Conservation (phyloP, 1,139 yeast species). For the Zygosaccharomyces sapae region DNA sequence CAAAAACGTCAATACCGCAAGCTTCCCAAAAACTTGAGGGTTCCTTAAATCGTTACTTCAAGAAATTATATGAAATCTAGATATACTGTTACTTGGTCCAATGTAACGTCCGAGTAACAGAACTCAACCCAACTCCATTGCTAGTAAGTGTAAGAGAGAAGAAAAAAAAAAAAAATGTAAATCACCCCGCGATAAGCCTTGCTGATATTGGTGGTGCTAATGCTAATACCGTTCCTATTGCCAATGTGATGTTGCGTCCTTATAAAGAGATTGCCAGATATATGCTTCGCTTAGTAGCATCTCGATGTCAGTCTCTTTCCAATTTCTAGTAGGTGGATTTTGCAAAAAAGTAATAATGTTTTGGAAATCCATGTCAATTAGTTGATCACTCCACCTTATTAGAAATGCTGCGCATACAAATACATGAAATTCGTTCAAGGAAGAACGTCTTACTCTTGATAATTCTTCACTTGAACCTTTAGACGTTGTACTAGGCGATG, state of each 20-base stretch:
- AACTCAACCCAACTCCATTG: not conserved
- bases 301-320: conserved; percentile 91
- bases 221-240: conserved; percentile 18
- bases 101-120: conserved; percentile 1
- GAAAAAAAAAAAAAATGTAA: too few species aligned
- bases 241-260: conserved; percentile 82
- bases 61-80: not conserved
- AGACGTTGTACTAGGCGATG: conserved; percentile 18
- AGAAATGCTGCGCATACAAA: conserved; percentile 98
- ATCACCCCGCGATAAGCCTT: not conserved
- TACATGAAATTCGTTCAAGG: conserved; percentile 89
- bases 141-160: not conserved
- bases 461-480: conserved; percentile 17
- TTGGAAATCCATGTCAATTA: conserved; percentile 88
- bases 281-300: conserved; percentile 90
- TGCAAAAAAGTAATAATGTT: conserved; percentile 88
- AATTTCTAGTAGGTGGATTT: conserved; percentile 74
- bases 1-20: not conserved
- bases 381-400: conserved; percentile 74
- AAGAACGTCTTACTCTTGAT: conserved; percentile 42
- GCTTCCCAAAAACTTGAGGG: not conserved
- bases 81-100: not conserved
- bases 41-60: not conserved
- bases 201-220: not conserved
- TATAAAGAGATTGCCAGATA: conserved; percentile 91